phyloP scores from a whole-genome alignment of 208 protist genomes.

The Perkinsela sp. region DNA sequence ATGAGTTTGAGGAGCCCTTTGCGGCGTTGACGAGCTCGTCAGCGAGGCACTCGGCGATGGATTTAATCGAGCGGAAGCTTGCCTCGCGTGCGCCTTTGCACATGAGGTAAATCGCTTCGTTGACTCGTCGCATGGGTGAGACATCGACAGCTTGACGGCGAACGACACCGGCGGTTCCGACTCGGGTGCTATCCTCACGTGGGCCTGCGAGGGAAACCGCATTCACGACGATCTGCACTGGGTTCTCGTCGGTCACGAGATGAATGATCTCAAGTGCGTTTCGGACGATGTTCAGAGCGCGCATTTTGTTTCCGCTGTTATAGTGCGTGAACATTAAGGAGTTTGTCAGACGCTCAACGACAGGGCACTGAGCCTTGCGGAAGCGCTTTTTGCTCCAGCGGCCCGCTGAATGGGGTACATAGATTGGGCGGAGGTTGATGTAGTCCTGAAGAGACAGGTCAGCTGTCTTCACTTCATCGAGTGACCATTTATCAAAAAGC shows the following conservation, averaged over 20 bases:
- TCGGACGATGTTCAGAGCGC: slow-evolving; percentile 91
- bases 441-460: slow-evolving; percentile 82
- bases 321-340: slow-evolving; percentile 94
- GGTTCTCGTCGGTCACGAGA: slow-evolving; percentile 94
- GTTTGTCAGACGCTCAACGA: slow-evolving; percentile 81
- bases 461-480: slow-evolving; percentile 28
- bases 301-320: slow-evolving; percentile 99
- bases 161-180: slow-evolving; percentile 95
- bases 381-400: slow-evolving; percentile 93
- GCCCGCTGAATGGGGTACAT: slow-evolving; percentile 92
- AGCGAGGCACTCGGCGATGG: slow-evolving; percentile 96
- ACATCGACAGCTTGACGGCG: slow-evolving; percentile 98
- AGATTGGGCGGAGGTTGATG: slow-evolving; percentile 78
- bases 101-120: slow-evolving; percentile 90
- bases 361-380: slow-evolving; percentile 85
- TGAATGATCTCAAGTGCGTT: slow-evolving; percentile 97
- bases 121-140: slow-evolving; percentile 96
- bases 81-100: slow-evolving; percentile 85
- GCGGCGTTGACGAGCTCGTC: slow-evolving; percentile 98
- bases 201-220: slow-evolving; percentile 91
- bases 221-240: slow-evolving; percentile 90
- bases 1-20: slow-evolving; percentile 91
- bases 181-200: slow-evolving; percentile 98
- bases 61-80: slow-evolving; percentile 98
- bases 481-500: slow-evolving; percentile 69